Conservation (phyloP, 306 rosid genomes). For the Abrus precatorius region DNA sequence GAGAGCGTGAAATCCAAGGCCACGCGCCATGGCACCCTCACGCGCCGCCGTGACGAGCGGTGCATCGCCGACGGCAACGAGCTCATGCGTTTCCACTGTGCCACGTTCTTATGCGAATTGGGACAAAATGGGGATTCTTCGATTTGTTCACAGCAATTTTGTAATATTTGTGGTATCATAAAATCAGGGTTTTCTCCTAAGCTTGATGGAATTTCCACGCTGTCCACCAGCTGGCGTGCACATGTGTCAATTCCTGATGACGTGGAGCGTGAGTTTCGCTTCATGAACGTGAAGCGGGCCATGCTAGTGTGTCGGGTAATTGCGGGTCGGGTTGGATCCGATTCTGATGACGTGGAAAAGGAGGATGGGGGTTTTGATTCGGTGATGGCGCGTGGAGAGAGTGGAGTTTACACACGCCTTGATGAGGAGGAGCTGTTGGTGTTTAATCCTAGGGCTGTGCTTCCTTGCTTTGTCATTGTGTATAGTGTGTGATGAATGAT, state of each 20-base stretch:
- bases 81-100: constrained; percentile 90
- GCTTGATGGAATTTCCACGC: constrained; percentile 90
- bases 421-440: constrained; percentile 94
- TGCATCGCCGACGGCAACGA: constrained; percentile 97
- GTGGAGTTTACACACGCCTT: constrained; percentile 64
- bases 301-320: constrained; percentile 88
- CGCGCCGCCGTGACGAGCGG: constrained; percentile 71
- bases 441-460: constrained; percentile 95
- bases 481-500: constrained; percentile 64
- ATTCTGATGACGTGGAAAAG: constrained; percentile 67
- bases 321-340: constrained; percentile 90
- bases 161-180: constrained; percentile 83
- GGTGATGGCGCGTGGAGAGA: constrained; percentile 66
- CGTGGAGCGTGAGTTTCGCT: constrained; percentile 78
- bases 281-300: constrained; percentile 93
- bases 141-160: constrained; percentile 78
- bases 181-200: constrained; percentile 90
- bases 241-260: constrained; percentile 89
- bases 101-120: constrained; percentile 82
- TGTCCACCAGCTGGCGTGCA: constrained; percentile 86
- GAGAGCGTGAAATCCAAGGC: constrained; percentile 80
- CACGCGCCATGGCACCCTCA: constrained; percentile 51
- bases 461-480: constrained; percentile 97
- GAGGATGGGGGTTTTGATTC: constrained; percentile 81
- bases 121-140: constrained; percentile 77